A percentile compares a stretch with the other conserved stretches of the same genome.
Conservation (phyloP, 768 basidiomycete species). For the Amanita subjunquillea region DNA sequence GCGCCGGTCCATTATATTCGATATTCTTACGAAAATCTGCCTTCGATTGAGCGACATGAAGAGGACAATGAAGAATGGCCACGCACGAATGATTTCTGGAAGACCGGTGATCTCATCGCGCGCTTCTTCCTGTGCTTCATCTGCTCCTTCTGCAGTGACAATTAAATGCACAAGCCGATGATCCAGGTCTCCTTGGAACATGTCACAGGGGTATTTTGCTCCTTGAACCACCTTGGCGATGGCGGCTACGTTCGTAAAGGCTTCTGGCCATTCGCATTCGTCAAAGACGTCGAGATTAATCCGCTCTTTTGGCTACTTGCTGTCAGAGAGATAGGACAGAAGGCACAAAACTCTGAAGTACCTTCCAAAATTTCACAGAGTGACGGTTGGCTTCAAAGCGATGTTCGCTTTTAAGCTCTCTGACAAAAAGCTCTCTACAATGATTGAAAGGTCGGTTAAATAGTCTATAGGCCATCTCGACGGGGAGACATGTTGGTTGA, state of each 20-base stretch:
- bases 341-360: not conserved
- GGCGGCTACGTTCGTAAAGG: not conserved
- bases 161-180: not conserved
- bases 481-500: not conserved
- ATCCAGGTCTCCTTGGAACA: not conserved
- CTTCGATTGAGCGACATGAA: not conserved
- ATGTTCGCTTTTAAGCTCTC: not conserved
- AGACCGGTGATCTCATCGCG: not conserved
- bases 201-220: not conserved
- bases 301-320: not conserved
- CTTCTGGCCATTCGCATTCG: not conserved
- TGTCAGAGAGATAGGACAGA: not conserved
- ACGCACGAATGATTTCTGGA: constrained; percentile 19
- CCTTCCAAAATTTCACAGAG: not conserved
- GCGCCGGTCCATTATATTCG: not conserved
- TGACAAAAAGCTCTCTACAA: not conserved
- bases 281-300: not conserved
- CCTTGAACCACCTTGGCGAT: not conserved
- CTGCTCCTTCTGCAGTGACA: not conserved
- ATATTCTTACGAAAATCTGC: constrained; percentile 39
- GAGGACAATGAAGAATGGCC: not conserved
- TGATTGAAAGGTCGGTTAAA: not conserved
- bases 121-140: not conserved
- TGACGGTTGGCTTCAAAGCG: not conserved
- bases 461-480: not conserved